Percentiles rank a stretch among this genome's conserved stretches.
Conservation (phyloP, 1,284 basidiomycete genomes). For the Sanghuangporus weigelae region DNA sequence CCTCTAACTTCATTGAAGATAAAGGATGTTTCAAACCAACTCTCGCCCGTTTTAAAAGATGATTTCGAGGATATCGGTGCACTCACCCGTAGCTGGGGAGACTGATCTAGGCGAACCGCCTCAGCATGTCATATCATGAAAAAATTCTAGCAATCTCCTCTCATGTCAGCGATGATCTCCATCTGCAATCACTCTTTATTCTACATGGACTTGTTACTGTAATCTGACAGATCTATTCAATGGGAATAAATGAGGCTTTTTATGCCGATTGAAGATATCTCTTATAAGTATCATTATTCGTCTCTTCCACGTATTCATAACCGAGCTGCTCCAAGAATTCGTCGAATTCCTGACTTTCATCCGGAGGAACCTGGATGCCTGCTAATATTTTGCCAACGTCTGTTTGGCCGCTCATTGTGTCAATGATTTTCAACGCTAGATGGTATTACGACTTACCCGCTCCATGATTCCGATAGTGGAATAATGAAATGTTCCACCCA, state of each 20-base stretch:
- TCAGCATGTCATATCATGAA: too few species aligned
- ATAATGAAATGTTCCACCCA: conserved; percentile 93
- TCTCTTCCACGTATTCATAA: conserved; percentile 92
- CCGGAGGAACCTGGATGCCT: conserved; percentile 85
- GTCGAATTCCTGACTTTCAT: conserved; percentile 63
- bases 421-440: background rate
- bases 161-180: background rate
- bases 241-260: background rate
- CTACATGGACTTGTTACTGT: background rate
- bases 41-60: conserved; percentile 6
- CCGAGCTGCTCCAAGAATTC: conserved; percentile 74
- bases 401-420: conserved; percentile 2
- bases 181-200: background rate
- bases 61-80: conserved; percentile 16
- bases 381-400: conserved; percentile 91
- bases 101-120: background rate
- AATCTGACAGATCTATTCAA: background rate
- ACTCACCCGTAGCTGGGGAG: conserved; percentile 18
- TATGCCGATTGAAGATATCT: conserved; percentile 49
- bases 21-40: conserved; percentile 14
- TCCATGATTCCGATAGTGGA: conserved; percentile 98
- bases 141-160: too few species aligned
- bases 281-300: conserved; percentile 82
- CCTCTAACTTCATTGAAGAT: conserved; percentile 3
- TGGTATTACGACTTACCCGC: conserved; percentile 55